Evolutionary conservation across 148 eudicot genomes (phyloP), one percentile per base, ranked within the genome.

Genomic region (Persicaria maculosa): DNA sequence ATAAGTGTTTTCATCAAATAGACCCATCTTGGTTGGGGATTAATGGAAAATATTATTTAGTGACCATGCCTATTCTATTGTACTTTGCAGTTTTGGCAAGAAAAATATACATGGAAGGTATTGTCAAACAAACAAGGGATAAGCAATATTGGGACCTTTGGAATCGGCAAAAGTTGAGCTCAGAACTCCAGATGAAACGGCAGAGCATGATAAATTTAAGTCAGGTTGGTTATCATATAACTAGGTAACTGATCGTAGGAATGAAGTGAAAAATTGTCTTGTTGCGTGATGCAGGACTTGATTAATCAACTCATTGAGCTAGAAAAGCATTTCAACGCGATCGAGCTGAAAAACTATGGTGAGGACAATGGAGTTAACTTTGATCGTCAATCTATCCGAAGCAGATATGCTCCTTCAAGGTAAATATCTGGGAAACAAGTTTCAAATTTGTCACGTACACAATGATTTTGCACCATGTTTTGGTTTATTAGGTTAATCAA

Each of bases 51-150:
- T 57, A 14, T 53, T 14, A 53, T 53, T 58, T 58, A 17, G 47
- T 65, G 47, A 74, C 20, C 71, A 25, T 25, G 22, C 17, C 7
- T 50, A 36, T 76, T 73, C 36, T 50, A 74, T 75, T 73, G 73
- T 73, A 69, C 40, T 31, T 55, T 81, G 43, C 80, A 95, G 99
- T 90, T 84, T 76, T 85, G 83, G 91, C 92, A 9, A 86, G 91
- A 85, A 88, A 84, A 83, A 65, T 79, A 79, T 91, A 90, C 80
- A 85, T 89, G 86, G 91, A 90, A 81, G 94, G 90, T 61, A 82
- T 95, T 77, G 78, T 95, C 73, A 92, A 83, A 82, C 99, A 92
- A 85, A 87, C 89, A 54, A 85, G 86, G 76, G 99, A 95, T 83
- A 86, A 70, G 71, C 88, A 83, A 79, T 95, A 89, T 80, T 84